These are phyloP conservation scores for Sporothrix mexicana DNA, from an alignment of 2,329 filamentous ascomycete genomes.

Conservation along the genomic window DNA sequence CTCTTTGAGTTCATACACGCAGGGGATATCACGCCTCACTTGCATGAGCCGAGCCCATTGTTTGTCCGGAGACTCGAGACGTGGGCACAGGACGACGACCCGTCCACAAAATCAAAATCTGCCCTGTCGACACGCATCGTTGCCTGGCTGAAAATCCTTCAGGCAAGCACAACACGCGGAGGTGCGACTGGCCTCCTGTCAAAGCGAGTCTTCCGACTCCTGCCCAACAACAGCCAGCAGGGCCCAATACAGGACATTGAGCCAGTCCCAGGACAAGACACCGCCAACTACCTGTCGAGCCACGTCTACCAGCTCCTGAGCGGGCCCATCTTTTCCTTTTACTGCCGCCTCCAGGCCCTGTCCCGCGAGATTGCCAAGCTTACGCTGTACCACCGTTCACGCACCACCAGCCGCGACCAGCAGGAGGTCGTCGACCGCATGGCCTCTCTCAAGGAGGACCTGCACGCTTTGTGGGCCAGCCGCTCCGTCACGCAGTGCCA, in stretches of 20 bases:
- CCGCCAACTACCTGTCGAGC: background rate
- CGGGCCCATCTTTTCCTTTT: conserved; percentile 19
- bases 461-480: conserved; percentile 1
- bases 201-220: background rate
- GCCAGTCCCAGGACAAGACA: background rate
- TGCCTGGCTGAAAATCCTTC: conserved; percentile 4
- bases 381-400: conserved; percentile 23
- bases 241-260: background rate
- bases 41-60: background rate
- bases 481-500: conserved; percentile 11
- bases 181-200: conserved; percentile 2
- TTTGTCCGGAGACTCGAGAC: conserved; percentile 7
- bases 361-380: conserved; percentile 25
- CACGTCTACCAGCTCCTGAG: conserved; percentile 22
- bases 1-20: background rate
- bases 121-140: background rate
- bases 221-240: background rate
- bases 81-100: conserved; percentile 1
- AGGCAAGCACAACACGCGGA: conserved; percentile 5
- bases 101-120: background rate
- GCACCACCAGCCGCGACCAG: conserved; percentile 22
- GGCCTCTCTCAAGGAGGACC: conserved; percentile 2
- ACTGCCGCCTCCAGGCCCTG: conserved; percentile 24
- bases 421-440: conserved; percentile 24
- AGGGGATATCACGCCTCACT: background rate